Base-by-base conservation (phyloP, 768 basidiomycete genomes). In the Suillus paluster region DNA sequence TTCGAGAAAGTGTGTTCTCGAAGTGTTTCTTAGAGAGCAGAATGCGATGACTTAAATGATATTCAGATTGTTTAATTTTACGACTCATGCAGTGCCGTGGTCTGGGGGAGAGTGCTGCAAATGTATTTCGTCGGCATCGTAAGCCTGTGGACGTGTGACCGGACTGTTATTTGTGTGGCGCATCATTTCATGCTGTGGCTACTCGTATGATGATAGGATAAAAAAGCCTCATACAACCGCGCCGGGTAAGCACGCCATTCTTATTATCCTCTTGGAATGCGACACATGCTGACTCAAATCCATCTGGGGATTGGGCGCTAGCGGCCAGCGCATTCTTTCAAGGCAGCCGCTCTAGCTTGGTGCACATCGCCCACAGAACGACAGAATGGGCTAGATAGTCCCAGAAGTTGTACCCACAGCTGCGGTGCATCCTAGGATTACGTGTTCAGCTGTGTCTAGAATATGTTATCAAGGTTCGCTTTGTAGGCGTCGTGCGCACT, bases 341-440 rank as follows among this genome's bases (percentile, higher is more conserved):
- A 25, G 17, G 53, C 53, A 39, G 36, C 17, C n/a, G 49, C 19
- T 50, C 30, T 50, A 33, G 17, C 27, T 12, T 17, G 1, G 27
- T 19, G 5, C 27, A 50, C 30, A 27, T 30, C 49, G 30, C 19
- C 10, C 19, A n/a, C 19, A 30, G 23, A 25, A 55, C 36, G 1
- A 25, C 19, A 9, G 17, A 10, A 38, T 53, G 15, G 21, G 14
- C 23, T 46, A 23, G 23, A 36, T 17, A 54, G 34, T 25, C 53
- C 15, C 11, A 23, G 36, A 55, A 55, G 36, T 23, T 55, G 53
- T 10, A 55, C 36, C 53, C 36, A 54, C 53, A 54, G 25, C 17
- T 55, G 36, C 53, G 36, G 17, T 55, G 53, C 53, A 39, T 39
- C 53, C 36, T 55, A 38, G 23, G 23, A 36, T 39, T 36, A 55